These are phyloP conservation scores for Pseudogymnoascus sp. DNA, from an alignment of 2,329 filamentous ascomycete species.

Conservation along the genomic window DNA sequence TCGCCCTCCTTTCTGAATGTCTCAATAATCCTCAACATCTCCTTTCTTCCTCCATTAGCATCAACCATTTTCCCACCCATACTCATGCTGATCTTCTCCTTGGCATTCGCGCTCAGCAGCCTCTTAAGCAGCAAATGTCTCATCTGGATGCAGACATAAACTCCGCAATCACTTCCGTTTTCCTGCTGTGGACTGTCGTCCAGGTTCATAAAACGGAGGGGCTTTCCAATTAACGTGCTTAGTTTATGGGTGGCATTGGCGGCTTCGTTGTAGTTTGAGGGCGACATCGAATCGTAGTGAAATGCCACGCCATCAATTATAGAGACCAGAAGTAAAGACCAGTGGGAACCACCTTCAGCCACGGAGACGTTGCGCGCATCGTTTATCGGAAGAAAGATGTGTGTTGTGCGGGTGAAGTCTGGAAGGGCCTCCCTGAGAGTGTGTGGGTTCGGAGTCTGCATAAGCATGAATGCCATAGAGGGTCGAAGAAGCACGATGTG, in stretches of 20 bases:
- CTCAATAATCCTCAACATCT: slow-evolving; percentile 88
- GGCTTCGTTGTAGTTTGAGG: slow-evolving; percentile 70
- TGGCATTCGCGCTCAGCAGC: slow-evolving; percentile 69
- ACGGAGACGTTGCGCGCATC: slow-evolving; percentile 69
- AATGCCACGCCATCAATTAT: slow-evolving; percentile 86
- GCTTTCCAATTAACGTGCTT: slow-evolving; percentile 56
- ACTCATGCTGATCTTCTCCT: slow-evolving; percentile 89
- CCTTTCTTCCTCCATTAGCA: slow-evolving; percentile 70
- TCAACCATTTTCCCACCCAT: slow-evolving; percentile 80
- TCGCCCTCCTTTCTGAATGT: slow-evolving; percentile 80
- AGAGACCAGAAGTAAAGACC: slow-evolving; percentile 86
- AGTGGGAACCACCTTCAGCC: slow-evolving; percentile 88
- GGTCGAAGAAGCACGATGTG: slow-evolving; percentile 87
- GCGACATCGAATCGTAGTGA: slow-evolving; percentile 85
- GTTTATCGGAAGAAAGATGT: slow-evolving; percentile 94
- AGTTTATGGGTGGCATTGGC: slow-evolving; percentile 63
- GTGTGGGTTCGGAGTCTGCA: slow-evolving; percentile 58
- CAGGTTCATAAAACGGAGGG: slow-evolving; percentile 70
- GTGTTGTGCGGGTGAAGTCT: slow-evolving; percentile 71
- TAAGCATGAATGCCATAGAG: slow-evolving; percentile 85
- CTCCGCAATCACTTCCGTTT: slow-evolving; percentile 88
- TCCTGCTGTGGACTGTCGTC: slow-evolving; percentile 84
- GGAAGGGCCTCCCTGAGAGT: slow-evolving; percentile 63
- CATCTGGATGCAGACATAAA: slow-evolving; percentile 95
- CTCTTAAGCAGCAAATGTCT: slow-evolving; percentile 82